Evolutionary conservation across 1,284 basidiomycete genomes (phyloP).

Genomic region (Ceratobasidium theobromae): DNA sequence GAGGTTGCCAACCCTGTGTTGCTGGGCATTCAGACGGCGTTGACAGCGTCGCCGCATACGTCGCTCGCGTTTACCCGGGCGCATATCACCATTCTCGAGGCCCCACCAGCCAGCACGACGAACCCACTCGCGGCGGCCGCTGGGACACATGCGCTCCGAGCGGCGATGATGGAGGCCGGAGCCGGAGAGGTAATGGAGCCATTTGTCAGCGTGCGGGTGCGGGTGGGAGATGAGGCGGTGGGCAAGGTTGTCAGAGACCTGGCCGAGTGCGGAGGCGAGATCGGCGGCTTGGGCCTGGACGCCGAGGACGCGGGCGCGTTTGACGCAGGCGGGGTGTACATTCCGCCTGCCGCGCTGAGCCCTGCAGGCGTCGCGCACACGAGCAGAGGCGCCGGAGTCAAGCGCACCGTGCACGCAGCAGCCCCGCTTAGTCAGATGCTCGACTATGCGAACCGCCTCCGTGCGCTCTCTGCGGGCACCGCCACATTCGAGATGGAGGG

Average conservation of each 20-base stretch:
- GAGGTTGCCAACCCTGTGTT: conserved; percentile 52
- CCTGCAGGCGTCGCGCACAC: conserved; percentile 52
- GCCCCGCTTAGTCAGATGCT: conserved; percentile 79
- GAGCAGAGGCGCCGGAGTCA: conserved; percentile 43
- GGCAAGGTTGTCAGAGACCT: conserved; percentile 76
- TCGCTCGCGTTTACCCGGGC: conserved; percentile 65
- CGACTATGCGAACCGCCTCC: conserved; percentile 74
- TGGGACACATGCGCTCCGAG: conserved; percentile 61
- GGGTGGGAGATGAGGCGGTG: conserved; percentile 62
- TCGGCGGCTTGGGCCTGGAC: conserved; percentile 60
- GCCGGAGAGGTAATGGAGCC: conserved; percentile 74
- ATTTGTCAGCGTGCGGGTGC: conserved; percentile 64
- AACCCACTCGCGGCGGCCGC: conserved; percentile 58
- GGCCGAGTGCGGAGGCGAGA: conserved; percentile 71
- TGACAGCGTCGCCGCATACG: conserved; percentile 75
- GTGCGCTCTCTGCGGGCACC: conserved; percentile 79
- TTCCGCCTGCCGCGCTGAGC: conserved; percentile 70
- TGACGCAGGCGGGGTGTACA: conserved; percentile 62
- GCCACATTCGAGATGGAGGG: conserved; percentile 77
- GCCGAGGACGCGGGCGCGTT: conserved; percentile 53
- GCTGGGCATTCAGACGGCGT: conserved; percentile 64
- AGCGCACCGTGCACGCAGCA: conserved; percentile 63
- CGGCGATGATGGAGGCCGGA: conserved; percentile 58
- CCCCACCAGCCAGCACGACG: conserved; percentile 43
- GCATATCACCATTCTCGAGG: conserved; percentile 54